Evolutionary conservation across 345 rosid genomes (phyloP), one percentile per base, ranked within the genome.

Genomic region (Theobroma cacao): DNA sequence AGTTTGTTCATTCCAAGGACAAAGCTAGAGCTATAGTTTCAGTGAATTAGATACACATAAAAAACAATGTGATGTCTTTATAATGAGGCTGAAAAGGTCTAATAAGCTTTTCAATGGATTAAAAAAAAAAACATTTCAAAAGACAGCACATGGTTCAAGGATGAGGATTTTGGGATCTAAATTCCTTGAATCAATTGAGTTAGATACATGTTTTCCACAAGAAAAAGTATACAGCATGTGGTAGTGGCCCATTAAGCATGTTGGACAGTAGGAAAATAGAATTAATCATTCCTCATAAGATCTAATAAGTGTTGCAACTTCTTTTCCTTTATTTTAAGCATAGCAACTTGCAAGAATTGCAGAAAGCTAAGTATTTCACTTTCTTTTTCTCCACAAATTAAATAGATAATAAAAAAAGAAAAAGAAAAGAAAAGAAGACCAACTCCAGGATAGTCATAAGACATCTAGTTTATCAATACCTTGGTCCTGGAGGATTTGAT

Each of bases 401-500:
- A 55, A 53, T 2, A 5, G 2, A 53, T 6, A 53, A n/a, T 7
- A 7, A 53, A 1, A 56, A 56, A 22, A 56, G 61, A 56, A 22
- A 2, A 56, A 14, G 6, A 12, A 6, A n/a, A 59, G 11, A 59
- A 22, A 59, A 24, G 18, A 52, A 20, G n/a, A 60, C 5, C 34
- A 36, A 67, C 9, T 2, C 7, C n/a, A 36, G 2, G 17, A n/a
- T 20, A 7, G 28, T 65, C 43, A 40, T 14, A 41, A 41, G 73
- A 68, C 18, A 22, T 24, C 11, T 24, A 18, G 41, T 41, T 41
- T 47, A 13, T 20, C 7, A 7, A 31, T 31, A 81, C 93, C 94
- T 90, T 89, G 52, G 79, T 38, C 83, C 89, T 82, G 64, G 79
- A 84, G 60, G 93, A 82, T 81, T 89, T 91, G 81, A 93, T 93